Conservation (phyloP, 345 rosid genomes). For the Sisymbrium irio region DNA sequence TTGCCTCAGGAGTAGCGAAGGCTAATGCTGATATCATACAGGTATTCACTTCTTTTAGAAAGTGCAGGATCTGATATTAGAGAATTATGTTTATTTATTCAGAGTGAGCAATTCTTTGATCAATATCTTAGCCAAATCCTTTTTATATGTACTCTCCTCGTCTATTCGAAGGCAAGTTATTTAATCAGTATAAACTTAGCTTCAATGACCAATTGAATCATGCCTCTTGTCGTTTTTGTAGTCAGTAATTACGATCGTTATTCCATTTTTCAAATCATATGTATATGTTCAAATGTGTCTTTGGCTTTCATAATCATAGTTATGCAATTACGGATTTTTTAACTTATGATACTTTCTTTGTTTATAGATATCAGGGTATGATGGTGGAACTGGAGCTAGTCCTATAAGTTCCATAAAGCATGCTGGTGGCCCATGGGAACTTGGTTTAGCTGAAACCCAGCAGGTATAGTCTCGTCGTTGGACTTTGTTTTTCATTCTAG, state of each 20-base stretch:
- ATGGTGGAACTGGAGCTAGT: conserved; percentile 99
- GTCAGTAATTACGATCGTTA: conserved; percentile 1
- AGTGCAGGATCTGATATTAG: background rate
- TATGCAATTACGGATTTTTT: background rate
- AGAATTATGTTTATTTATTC: background rate
- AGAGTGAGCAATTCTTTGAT: background rate
- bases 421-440: conserved; percentile 99
- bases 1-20: conserved; percentile 98
- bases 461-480: conserved; percentile 46
- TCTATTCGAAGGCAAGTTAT: background rate
- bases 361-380: conserved; percentile 93
- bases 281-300: conserved; percentile 1
- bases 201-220: background rate
- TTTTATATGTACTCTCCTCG: background rate
- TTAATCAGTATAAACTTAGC: background rate
- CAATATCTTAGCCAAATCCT: conserved; percentile 5
- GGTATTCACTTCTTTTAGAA: conserved; percentile 41
- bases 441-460: conserved; percentile 89
- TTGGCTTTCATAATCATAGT: conserved; percentile 9
- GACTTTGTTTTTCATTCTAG: conserved; percentile 1
- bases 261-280: background rate
- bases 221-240: conserved; percentile 1
- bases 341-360: conserved; percentile 16
- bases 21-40: conserved; percentile 97
- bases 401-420: conserved; percentile 98